Conservation (phyloP, 2,329 filamentous ascomycete species). For the Trichoderma sp. region DNA sequence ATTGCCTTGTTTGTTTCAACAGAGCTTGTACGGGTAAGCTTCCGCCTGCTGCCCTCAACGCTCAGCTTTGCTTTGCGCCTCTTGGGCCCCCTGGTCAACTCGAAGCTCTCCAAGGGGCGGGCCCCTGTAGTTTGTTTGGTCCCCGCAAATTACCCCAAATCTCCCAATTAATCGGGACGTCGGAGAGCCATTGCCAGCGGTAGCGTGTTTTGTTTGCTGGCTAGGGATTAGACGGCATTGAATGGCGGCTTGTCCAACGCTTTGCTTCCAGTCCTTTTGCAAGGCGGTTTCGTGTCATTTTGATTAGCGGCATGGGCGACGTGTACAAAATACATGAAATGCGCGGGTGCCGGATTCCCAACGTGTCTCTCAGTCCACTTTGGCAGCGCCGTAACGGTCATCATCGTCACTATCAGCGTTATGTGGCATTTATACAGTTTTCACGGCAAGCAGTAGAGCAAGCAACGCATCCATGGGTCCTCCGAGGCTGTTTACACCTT, state of each 20-base stretch:
- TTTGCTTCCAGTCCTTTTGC: slow-evolving; percentile 3
- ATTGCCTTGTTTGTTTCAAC: neutral
- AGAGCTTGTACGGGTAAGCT: slow-evolving; percentile 9
- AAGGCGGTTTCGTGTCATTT: slow-evolving; percentile 13
- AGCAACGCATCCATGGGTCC: neutral
- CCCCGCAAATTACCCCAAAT: slow-evolving; percentile 21
- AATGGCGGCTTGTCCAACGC: slow-evolving; percentile 2
- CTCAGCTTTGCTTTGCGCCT: neutral
- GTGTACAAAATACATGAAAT: slow-evolving; percentile 1
- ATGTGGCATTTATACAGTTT: neutral
- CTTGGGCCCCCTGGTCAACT: neutral
- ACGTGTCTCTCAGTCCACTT: neutral
- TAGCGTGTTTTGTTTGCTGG: slow-evolving; percentile 3
- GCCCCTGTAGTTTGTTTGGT: neutral
- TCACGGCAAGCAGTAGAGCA: neutral
- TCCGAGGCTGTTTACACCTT: neutral
- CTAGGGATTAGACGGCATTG: neutral
- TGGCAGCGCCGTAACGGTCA: neutral
- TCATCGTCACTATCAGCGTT: neutral
- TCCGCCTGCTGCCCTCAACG: neutral
- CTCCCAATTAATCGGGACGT: slow-evolving; percentile 21
- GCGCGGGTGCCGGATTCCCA: neutral
- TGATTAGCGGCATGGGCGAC: slow-evolving; percentile 12
- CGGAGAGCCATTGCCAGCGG: neutral
- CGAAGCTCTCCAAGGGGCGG: neutral